A percentile compares a stretch with the other conserved stretches of the same genome.
phyloP scores from a whole-genome alignment of 768 basidiomycete genomes.

The Termitomyces sp. region DNA sequence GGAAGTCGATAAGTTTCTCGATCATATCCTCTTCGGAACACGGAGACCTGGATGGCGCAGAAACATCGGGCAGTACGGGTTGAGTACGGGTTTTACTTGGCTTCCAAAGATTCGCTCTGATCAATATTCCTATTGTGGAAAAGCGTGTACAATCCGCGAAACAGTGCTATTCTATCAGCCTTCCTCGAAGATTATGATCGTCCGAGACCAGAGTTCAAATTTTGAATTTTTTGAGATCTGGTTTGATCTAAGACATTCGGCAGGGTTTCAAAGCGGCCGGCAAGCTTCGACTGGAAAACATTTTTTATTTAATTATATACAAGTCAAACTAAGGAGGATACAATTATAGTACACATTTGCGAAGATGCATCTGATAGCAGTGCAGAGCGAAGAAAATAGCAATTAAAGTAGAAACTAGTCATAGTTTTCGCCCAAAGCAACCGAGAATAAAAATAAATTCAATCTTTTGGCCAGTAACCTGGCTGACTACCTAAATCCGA shows the following conservation, averaged over 20 bases:
- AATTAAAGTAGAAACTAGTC: not conserved
- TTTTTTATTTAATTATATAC: not conserved
- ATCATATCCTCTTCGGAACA: not conserved
- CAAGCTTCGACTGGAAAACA: not conserved
- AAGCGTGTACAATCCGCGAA: not conserved
- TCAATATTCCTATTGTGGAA: not conserved
- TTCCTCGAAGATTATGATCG: not conserved
- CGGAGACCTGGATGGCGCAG: not conserved
- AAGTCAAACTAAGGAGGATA: not conserved
- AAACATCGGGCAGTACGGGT: not conserved
- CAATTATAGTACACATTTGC: not conserved
- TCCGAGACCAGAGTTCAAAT: not conserved
- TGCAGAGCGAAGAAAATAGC: not conserved
- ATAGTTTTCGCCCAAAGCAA: not conserved
- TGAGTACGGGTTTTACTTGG: not conserved
- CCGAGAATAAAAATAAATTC: not conserved
- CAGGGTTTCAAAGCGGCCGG: not conserved
- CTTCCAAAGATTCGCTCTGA: not conserved
- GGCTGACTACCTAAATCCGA: conserved; percentile 8
- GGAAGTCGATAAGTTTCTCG: not conserved
- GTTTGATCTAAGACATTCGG: not conserved
- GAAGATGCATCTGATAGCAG: not conserved
- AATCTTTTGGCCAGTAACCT: conserved; percentile 18
- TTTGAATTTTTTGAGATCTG: not conserved
- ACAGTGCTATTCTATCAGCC: not conserved